A percentile compares a stretch with the other conserved stretches of the same genome.
These are phyloP conservation scores for Salix udensis DNA, from an alignment of 345 rosid species.

Conservation along the genomic window DNA sequence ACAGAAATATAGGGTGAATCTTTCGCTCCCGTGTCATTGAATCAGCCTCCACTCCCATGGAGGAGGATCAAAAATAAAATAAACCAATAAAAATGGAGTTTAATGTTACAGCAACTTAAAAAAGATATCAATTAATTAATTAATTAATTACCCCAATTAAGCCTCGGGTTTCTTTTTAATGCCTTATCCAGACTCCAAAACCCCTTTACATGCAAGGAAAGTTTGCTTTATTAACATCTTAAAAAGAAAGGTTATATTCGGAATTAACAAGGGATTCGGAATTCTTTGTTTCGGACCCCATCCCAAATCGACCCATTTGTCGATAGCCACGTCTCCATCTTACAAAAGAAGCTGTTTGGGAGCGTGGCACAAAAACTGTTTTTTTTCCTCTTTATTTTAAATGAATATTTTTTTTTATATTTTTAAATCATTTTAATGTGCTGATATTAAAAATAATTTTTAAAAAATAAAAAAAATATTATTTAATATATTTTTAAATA, in stretches of 20 bases:
- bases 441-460: no score
- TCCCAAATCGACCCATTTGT: background rate
- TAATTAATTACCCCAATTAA: background rate
- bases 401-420: no score
- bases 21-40: constrained; percentile 12
- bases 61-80: background rate
- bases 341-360: no score
- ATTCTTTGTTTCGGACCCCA: background rate
- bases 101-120: constrained; percentile 14
- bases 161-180: background rate
- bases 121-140: background rate
- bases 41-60: constrained; percentile 26
- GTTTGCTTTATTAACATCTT: background rate
- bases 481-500: no score
- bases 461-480: no score
- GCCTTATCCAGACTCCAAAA: constrained; percentile 10
- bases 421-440: no score
- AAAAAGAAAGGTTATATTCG: background rate
- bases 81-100: background rate
- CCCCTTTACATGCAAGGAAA: constrained; percentile 24
- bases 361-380: no score
- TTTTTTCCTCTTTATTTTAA: no score
- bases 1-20: constrained; percentile 6
- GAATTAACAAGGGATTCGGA: background rate
- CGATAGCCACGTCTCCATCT: background rate